Conservation (phyloP, 129 eudicot genomes). For the Helianthus annuus region DNA sequence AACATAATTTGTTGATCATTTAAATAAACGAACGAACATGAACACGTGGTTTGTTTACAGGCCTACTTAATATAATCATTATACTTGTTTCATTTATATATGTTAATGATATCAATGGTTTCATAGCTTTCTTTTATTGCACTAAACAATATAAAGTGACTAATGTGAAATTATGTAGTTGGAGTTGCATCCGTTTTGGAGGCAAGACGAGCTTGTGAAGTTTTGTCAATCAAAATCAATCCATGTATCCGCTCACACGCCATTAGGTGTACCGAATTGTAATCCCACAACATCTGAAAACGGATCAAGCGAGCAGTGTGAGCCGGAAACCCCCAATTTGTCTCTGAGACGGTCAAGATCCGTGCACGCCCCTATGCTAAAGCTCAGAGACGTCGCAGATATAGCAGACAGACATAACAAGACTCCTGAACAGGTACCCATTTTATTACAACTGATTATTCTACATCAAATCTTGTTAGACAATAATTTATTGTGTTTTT, state of each 20-base stretch:
- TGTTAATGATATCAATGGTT: too few species aligned
- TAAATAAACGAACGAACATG: too few species aligned
- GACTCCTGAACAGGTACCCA: conserved; percentile 59
- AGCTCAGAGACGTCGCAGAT: conserved; percentile 54
- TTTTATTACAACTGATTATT: background rate
- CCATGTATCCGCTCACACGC: conserved; percentile 71
- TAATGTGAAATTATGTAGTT: conserved; percentile 32
- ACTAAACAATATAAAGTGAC: background rate
- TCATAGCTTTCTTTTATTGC: too few species aligned
- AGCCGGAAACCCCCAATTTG: conserved; percentile 50
- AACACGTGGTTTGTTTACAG: too few species aligned
- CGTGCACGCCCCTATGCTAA: conserved; percentile 60
- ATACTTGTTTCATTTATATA: too few species aligned
- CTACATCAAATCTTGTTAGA: background rate
- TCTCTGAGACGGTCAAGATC: conserved; percentile 60
- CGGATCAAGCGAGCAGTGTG: conserved; percentile 45
- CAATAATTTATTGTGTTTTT: background rate
- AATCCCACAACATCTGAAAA: conserved; percentile 34
- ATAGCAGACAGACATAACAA: conserved; percentile 55
- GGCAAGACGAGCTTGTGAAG: conserved; percentile 64
- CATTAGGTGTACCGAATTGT: conserved; percentile 53
- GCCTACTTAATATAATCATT: too few species aligned
- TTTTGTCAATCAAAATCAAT: conserved; percentile 57
- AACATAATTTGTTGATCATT: too few species aligned
- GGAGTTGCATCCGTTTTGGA: conserved; percentile 68